These are phyloP conservation scores for Colletotrichum plurivorum DNA, from an alignment of 2,329 filamentous ascomycete species.

Conservation along the genomic window DNA sequence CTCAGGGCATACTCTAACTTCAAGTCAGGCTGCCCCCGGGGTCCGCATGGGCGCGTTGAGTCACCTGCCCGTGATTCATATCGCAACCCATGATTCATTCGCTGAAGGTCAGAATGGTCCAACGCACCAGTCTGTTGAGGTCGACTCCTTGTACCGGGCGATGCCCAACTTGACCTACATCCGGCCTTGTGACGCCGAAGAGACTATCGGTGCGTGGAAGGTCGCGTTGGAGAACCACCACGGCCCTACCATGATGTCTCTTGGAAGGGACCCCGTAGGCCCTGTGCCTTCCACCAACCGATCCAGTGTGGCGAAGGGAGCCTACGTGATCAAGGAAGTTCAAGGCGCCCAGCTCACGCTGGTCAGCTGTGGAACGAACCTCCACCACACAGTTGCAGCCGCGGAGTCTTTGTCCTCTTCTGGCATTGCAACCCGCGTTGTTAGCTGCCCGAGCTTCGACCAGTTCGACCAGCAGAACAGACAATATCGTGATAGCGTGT, in stretches of 20 bases:
- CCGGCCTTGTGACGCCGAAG: constrained; percentile 67
- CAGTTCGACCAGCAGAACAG: constrained; percentile 37
- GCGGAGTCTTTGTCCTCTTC: constrained; percentile 39
- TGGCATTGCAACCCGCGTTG: constrained; percentile 8
- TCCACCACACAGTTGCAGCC: constrained; percentile 57
- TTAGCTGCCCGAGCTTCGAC: constrained; percentile 37
- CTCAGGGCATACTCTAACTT: too few species aligned
- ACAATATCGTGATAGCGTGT: constrained; percentile 48
- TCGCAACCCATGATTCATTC: constrained; percentile 68
- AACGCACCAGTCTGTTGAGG: constrained; percentile 69
- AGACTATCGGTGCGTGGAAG: constrained; percentile 61
- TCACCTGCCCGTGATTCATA: constrained; percentile 63
- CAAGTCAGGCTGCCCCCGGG: constrained; percentile 54
- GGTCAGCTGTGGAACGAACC: constrained; percentile 32
- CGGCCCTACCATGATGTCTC: constrained; percentile 50
- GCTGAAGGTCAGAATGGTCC: constrained; percentile 69
- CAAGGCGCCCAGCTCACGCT: constrained; percentile 39
- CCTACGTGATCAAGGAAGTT: constrained; percentile 48
- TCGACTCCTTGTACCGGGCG: constrained; percentile 64
- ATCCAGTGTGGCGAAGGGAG: constrained; percentile 48
- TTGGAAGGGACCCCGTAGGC: constrained; percentile 52
- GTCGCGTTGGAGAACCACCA: constrained; percentile 32
- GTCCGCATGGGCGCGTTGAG: constrained; percentile 68
- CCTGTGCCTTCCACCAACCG: constrained; percentile 46
- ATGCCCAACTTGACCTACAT: constrained; percentile 70